Evolutionary conservation across 106 monocot species (phyloP), one percentile per base, ranked within the genome.

Genomic region (Agapanthus africanus): DNA sequence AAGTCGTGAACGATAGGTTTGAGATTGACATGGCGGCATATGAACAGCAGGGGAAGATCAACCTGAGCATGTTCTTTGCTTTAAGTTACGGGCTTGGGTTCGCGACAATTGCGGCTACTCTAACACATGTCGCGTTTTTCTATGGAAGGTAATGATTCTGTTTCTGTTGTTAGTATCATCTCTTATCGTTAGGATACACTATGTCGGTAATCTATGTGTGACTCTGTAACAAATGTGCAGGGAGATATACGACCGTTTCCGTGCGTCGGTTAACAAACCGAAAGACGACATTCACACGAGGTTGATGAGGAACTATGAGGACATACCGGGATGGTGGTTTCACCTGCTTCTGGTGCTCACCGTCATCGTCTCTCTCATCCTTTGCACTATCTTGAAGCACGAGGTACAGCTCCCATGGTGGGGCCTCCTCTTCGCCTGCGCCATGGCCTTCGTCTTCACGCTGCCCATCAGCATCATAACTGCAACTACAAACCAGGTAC

Each of bases 111-210:
- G 81, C 95, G 5, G 74, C 95, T 54, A 95, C 95, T 0, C 23
- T 95, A 10, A 78, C 91, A 3, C 95, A 95, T 66, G 95, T 95
- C 8, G 79, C 27, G 15, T 79, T 91, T 19, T 95, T 95, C 83
- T 82, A 95, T 73, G 95, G 95, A 76, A 95, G 81, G 91, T 91
- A 82, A n/a, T n/a, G n/a, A n/a, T n/a, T n/a, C n/a, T n/a, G n/a
- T n/a, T n/a, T n/a, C n/a, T n/a, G n/a, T n/a, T n/a, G n/a, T n/a
- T n/a, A n/a, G n/a, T n/a, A n/a, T n/a, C n/a, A n/a, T n/a, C n/a
- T n/a, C n/a, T n/a, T n/a, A n/a, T n/a, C n/a, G n/a, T n/a, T n/a
- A n/a, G n/a, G n/a, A n/a, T n/a, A n/a, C n/a, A n/a, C n/a, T n/a
- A n/a, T n/a, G n/a, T n/a, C n/a, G n/a, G n/a, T n/a, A n/a, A n/a